Evolutionary conservation across 176 grass and related monocot genomes (phyloP), one percentile per base, ranked within the genome.

Genomic region (Rhipidocladum racemiflorum): DNA sequence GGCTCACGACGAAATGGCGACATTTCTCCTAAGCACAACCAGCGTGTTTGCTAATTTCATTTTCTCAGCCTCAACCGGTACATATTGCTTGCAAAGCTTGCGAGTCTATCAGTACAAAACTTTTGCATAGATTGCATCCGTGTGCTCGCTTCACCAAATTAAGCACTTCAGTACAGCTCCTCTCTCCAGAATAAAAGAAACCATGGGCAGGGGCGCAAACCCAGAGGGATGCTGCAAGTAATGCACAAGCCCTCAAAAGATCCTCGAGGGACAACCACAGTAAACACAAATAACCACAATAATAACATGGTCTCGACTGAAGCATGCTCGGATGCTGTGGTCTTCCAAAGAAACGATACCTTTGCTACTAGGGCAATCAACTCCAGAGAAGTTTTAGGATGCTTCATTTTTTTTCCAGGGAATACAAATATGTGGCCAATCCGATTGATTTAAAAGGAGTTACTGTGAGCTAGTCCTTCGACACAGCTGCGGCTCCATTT

Each of bases 261-360:
- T 54, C 20, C 16, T 51, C 17, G 16, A 51, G 17, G 49, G 7
- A 0, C 18, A 79, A 9, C 20, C 28, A 18, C 9, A 55, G 24
- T 23, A 7, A 35, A 53, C 25, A 29, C 23, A 27, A 54, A 21
- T n/a, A 35, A 54, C 46, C 35, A 32, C 16, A 65, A n/a, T 10
- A 54, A 49, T 43, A 57, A 29, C 35, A 21, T 32, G 61, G 16
- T 1, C 0, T 82, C 36, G 55, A 49, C 67, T 17, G 12, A 56
- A 21, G 24, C n/a, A 45, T 16, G 18, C 9, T 44, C 13, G 24
- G 16, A 49, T 11, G 65, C 24, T 0, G 2, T 48, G 11, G 54
- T 72, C 80, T 50, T 62, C 68, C 15, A 15, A 62, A 72, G 18
- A 82, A 62, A 49, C 43, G 32, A 18, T 73, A 48, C 35, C 40